Base-by-base conservation (phyloP, 73 alveolate species). In the Paramecium octaurelia region DNA sequence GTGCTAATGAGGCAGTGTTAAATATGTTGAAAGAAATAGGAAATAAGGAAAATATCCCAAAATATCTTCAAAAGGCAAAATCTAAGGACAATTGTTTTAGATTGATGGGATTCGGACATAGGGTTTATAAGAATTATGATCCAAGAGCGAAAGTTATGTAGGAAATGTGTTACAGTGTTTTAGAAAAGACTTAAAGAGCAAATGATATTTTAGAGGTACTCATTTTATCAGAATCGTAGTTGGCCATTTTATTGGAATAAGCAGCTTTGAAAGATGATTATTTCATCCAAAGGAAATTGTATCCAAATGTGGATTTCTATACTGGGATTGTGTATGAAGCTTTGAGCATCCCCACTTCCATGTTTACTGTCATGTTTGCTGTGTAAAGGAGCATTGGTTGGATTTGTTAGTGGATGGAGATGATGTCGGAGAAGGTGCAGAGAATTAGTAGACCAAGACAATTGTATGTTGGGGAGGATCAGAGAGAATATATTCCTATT, bases 71-170 rank as follows among this genome's bases (percentile, higher is more conserved):
- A 9, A 95, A 64, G 91, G 98, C 98, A 20, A 97, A 97, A 86
- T 97, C 95, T 64, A 95, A 96, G 75, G 86, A 90, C 70, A 89
- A 92, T 73, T 86, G 95, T 0, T 94, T 97, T 58, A 97, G 99
- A 68, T 88, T 98, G 80, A 98, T 98, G 99, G 99, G 99, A 12
- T 98, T 98, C 86, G 99, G 99, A 24, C 99, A 98, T 92, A 95
- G 99, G 31, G 99, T 98, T 68, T 98, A 98, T 93, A 98, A 98
- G 93, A 92, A 86, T 77, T 88, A 85, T 86, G 95, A 92, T 42
- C 95, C 95, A 46, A 86, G 95, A 60, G 86, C 91, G 0, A 83
- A 88, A 24, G 92, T 92, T 1, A 92, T 92, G 95, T 38, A 85
- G 69, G 48, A 92, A 92, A 92, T 92, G 93, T 80, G 93, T 64